phyloP scores from a whole-genome alignment of 1,139 yeast species.

The Candida mesenterica region DNA sequence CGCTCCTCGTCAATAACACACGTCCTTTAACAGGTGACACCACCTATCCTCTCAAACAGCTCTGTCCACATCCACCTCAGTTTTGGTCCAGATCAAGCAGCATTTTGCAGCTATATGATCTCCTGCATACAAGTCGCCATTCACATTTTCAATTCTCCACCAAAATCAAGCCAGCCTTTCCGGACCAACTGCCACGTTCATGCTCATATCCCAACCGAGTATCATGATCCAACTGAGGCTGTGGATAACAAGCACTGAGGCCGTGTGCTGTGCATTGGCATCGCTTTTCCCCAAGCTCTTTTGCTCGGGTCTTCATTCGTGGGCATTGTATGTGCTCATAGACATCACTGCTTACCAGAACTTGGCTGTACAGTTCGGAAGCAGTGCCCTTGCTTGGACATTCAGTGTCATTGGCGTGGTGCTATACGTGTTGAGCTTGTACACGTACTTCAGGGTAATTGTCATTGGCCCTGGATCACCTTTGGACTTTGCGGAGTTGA shows the following conservation, averaged over 20 bases:
- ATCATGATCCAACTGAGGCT: constrained; percentile 12
- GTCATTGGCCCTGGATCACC: constrained; percentile 67
- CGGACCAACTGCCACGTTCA: too few relatives aligned
- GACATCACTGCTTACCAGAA: constrained; percentile 15
- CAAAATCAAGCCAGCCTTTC: too few relatives aligned
- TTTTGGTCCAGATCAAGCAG: too few relatives aligned
- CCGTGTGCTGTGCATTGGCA: constrained; percentile 48
- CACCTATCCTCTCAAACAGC: too few relatives aligned
- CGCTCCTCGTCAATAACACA: too few relatives aligned
- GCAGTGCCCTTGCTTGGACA: constrained; percentile 13
- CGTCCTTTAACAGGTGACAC: too few relatives aligned
- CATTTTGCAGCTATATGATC: not conserved
- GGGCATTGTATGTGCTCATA: constrained; percentile 54
- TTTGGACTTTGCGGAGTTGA: constrained; percentile 43
- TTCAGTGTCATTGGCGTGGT: constrained; percentile 18
- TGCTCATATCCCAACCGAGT: constrained; percentile 12
- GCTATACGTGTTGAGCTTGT: constrained; percentile 26
- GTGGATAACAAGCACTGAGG: constrained; percentile 10
- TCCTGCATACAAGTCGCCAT: not conserved
- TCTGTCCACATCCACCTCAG: too few relatives aligned
- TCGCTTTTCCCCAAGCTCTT: constrained; percentile 59
- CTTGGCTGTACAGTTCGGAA: constrained; percentile 13
- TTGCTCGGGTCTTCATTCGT: constrained; percentile 49
- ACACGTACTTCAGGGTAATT: constrained; percentile 57
- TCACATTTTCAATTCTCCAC: too few relatives aligned